Percentiles rank a stretch among this genome's conserved stretches.
These are phyloP conservation scores for Alternaria triticina DNA, from an alignment of 2,329 filamentous ascomycete species.

Conservation along the genomic window DNA sequence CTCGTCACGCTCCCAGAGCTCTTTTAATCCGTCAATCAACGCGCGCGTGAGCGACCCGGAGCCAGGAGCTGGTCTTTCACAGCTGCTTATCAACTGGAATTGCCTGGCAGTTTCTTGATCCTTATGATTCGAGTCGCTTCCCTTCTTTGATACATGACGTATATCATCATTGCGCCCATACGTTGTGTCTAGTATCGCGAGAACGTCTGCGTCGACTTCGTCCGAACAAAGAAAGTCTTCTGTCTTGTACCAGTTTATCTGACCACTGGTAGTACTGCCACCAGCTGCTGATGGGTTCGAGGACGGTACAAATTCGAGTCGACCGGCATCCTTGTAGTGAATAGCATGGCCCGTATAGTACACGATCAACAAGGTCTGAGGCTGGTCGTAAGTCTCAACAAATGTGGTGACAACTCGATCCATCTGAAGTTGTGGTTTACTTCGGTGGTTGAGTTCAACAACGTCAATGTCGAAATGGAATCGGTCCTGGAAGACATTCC, in stretches of 20 bases:
- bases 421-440: background rate
- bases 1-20: accelerated
- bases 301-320: background rate
- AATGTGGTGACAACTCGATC: background rate
- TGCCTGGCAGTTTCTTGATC: accelerated
- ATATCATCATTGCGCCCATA: background rate
- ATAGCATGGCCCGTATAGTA: background rate
- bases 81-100: background rate
- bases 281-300: accelerated
- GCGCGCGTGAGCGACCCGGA: background rate
- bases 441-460: background rate
- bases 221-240: background rate
- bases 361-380: background rate
- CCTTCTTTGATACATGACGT: background rate
- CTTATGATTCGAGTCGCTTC: accelerated
- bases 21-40: background rate
- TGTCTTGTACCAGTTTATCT: background rate
- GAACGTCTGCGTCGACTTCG: background rate
- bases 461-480: background rate
- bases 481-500: accelerated
- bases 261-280: background rate
- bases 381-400: accelerated
- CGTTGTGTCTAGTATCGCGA: background rate
- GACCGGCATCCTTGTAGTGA: background rate
- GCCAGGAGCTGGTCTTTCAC: accelerated